phyloP scores from a whole-genome alignment of 2,329 filamentous ascomycete species.

The Coniochaeta sp. region DNA sequence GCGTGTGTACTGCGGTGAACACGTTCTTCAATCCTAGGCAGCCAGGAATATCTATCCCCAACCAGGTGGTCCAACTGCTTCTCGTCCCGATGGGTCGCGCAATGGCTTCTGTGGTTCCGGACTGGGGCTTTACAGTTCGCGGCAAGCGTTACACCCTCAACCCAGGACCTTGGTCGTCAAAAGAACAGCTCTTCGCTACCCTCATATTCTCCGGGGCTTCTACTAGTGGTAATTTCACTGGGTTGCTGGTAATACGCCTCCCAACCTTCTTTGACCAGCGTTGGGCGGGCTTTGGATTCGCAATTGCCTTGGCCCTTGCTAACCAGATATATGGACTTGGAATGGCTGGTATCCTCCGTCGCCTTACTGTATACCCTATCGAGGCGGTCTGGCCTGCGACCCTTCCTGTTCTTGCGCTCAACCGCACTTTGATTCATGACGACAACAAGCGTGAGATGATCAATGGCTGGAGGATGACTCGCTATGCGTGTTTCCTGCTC shows the following conservation, averaged over 20 bases:
- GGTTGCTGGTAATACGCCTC: conserved; percentile 25
- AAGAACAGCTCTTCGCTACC: conserved; percentile 34
- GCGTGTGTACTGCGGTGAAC: conserved; percentile 30
- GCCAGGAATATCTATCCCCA: conserved; percentile 18
- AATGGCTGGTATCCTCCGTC: conserved; percentile 29
- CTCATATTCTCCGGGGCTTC: conserved; percentile 30
- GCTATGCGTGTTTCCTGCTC: conserved; percentile 35
- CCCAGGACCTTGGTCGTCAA: conserved; percentile 32
- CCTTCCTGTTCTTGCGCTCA: conserved; percentile 28
- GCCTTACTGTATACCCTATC: conserved; percentile 30
- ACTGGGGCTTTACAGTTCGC: conserved; percentile 34
- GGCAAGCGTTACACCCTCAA: conserved; percentile 31
- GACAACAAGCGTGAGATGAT: conserved; percentile 25
- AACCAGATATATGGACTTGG: conserved; percentile 36
- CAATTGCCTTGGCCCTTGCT: conserved; percentile 30
- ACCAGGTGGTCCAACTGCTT: conserved; percentile 35
- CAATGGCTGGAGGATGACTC: conserved; percentile 36
- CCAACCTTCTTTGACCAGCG: conserved; percentile 32
- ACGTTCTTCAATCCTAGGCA: conserved; percentile 31
- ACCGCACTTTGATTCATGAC: conserved; percentile 21
- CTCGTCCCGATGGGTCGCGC: conserved; percentile 38
- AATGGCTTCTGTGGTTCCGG: conserved; percentile 34
- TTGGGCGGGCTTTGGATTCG: conserved; percentile 31
- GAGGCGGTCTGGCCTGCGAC: conserved; percentile 33
- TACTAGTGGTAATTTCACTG: conserved; percentile 25